These are phyloP conservation scores for Arthroderma sp. DNA, from an alignment of 2,329 filamentous ascomycete species.

Conservation along the genomic window DNA sequence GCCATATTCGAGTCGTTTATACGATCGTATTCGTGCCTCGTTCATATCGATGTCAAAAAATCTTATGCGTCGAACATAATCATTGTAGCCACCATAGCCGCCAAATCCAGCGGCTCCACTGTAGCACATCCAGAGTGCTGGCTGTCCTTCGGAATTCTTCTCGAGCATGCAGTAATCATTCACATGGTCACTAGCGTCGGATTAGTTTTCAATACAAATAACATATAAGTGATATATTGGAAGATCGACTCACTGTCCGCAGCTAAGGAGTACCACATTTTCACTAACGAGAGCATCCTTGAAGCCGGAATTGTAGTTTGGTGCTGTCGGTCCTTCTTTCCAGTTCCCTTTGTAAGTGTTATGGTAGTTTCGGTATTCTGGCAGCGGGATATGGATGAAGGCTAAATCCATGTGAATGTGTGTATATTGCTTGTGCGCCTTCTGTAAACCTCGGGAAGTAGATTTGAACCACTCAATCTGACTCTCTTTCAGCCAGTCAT, in stretches of 20 bases:
- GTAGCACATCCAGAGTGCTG: conserved; percentile 95
- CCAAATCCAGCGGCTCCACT: conserved; percentile 84
- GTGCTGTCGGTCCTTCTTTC: conserved; percentile 76
- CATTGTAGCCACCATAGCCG: conserved; percentile 83
- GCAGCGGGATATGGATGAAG: conserved; percentile 93
- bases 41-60: conserved; percentile 93
- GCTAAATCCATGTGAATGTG: conserved; percentile 91
- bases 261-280: conserved; percentile 74
- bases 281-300: conserved; percentile 76
- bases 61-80: conserved; percentile 69
- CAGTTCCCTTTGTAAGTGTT: conserved; percentile 56
- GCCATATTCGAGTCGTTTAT: conserved; percentile 71
- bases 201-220: neutral
- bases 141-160: conserved; percentile 40
- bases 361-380: conserved; percentile 60
- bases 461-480: conserved; percentile 91
- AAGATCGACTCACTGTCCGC: conserved; percentile 59
- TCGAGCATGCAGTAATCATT: conserved; percentile 89
- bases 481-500: conserved; percentile 90
- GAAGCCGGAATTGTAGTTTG: conserved; percentile 83
- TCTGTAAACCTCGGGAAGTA: conserved; percentile 60
- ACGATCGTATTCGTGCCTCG: conserved; percentile 74
- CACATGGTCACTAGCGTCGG: conserved; percentile 58
- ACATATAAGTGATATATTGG: neutral
- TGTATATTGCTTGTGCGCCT: conserved; percentile 69